Evolutionary conservation across 2,329 filamentous ascomycete genomes (phyloP).

Genomic region (Cytospora paraplurivora): DNA sequence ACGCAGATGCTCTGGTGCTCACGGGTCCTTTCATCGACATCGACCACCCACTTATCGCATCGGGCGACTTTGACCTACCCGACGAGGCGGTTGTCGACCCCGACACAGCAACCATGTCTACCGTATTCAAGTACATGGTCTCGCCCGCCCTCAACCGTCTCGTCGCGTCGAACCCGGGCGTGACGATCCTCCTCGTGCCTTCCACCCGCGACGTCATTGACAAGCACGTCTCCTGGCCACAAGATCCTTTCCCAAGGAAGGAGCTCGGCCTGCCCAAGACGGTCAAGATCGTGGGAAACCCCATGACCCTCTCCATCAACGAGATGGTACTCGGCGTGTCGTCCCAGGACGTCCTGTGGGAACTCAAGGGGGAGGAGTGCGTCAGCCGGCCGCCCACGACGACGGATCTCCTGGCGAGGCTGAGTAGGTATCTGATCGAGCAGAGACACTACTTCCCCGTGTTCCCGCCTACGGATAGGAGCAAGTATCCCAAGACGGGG

Average conservation of each 20-base stretch:
- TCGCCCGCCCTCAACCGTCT: slow-evolving; percentile 73
- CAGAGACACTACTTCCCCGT: slow-evolving; percentile 90
- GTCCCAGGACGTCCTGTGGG: slow-evolving; percentile 80
- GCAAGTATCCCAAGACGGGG: slow-evolving; percentile 66
- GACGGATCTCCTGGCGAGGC: slow-evolving; percentile 66
- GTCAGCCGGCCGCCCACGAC: slow-evolving; percentile 59
- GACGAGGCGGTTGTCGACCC: slow-evolving; percentile 68
- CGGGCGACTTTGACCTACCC: slow-evolving; percentile 76
- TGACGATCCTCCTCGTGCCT: slow-evolving; percentile 81
- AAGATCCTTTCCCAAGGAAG: slow-evolving; percentile 62
- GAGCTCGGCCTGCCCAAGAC: slow-evolving; percentile 79
- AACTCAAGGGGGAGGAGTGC: slow-evolving; percentile 75
- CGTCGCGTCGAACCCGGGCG: slow-evolving; percentile 67
- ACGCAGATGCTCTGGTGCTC: slow-evolving; percentile 78
- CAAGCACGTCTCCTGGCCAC: slow-evolving; percentile 85
- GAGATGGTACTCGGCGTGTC: slow-evolving; percentile 82
- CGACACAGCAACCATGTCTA: slow-evolving; percentile 77
- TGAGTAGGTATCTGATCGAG: slow-evolving; percentile 78
- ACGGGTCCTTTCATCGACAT: slow-evolving; percentile 87
- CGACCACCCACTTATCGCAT: slow-evolving; percentile 84
- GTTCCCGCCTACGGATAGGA: slow-evolving; percentile 76
- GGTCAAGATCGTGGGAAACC: slow-evolving; percentile 77
- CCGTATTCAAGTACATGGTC: slow-evolving; percentile 81
- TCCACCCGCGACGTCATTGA: slow-evolving; percentile 80
- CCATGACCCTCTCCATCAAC: slow-evolving; percentile 86